Conservation (phyloP, 805 yeast genomes). For the Hemisphaericaspora nanyangensis region DNA sequence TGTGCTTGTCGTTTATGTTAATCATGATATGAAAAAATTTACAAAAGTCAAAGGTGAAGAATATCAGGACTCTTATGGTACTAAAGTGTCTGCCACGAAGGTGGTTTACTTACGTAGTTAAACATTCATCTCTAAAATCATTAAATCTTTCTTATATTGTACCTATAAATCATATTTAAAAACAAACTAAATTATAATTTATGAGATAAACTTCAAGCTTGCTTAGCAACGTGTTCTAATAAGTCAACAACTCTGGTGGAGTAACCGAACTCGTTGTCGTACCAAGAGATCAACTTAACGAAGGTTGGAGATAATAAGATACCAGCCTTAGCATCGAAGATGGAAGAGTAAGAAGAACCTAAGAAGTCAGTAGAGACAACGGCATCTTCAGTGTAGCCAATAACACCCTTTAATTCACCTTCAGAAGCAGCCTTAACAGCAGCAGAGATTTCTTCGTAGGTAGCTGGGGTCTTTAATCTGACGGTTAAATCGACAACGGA, state of each 20-base stretch:
- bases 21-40: no score
- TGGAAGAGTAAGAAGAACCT: slow-evolving; percentile 79
- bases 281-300: slow-evolving; percentile 91
- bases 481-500: slow-evolving; percentile 92
- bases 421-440: slow-evolving; percentile 74
- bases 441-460: slow-evolving; percentile 79
- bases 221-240: slow-evolving; percentile 72
- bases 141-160: neutral
- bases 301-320: slow-evolving; percentile 81
- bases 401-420: slow-evolving; percentile 72
- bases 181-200: neutral
- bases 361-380: slow-evolving; percentile 90
- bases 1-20: neutral
- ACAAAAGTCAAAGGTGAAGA: no score
- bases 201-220: slow-evolving; percentile 2
- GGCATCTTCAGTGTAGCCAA: slow-evolving; percentile 90
- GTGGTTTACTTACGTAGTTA: no score
- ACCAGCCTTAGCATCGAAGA: slow-evolving; percentile 91
- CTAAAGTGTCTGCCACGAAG: no score
- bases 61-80: no score
- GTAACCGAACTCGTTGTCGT: slow-evolving; percentile 96
- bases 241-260: slow-evolving; percentile 94
- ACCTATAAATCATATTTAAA: neutral
- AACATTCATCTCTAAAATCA: neutral
- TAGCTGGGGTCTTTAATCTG: slow-evolving; percentile 69